Evolutionary conservation across 345 rosid species (phyloP).

Genomic region (Turritis glabra): DNA sequence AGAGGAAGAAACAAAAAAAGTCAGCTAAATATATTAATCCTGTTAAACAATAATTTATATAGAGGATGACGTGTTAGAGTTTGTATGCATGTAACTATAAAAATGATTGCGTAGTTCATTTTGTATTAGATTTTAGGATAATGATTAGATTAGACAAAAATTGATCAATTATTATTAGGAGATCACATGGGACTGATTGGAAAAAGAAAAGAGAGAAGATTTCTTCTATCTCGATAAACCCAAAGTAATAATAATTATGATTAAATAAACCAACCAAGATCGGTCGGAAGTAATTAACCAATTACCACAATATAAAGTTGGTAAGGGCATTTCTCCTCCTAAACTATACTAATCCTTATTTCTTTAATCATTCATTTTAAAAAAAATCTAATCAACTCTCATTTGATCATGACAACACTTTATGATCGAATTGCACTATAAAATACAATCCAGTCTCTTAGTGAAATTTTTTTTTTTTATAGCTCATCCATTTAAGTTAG

Average conservation of each 20-base stretch:
- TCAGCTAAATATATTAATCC: conserved; percentile 24
- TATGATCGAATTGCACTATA: background rate
- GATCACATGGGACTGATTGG: conserved; percentile 27
- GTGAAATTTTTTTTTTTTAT: too few relatives aligned
- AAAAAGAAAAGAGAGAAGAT: conserved; percentile 1
- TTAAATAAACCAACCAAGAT: conserved; percentile 19
- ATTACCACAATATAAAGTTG: conserved; percentile 24
- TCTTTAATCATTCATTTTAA: background rate
- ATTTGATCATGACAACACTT: background rate
- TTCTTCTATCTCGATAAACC: conserved; percentile 2
- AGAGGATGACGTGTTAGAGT: conserved; percentile 21
- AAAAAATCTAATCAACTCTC: background rate
- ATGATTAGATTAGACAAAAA: conserved; percentile 33
- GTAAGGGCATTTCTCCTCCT: conserved; percentile 17
- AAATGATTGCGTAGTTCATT: conserved; percentile 30
- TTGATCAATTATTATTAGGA: conserved; percentile 25
- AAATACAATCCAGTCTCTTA: background rate
- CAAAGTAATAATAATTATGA: conserved; percentile 8
- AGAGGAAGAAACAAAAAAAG: background rate
- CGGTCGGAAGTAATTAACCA: conserved; percentile 14
- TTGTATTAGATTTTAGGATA: conserved; percentile 30
- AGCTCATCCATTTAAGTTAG: too few relatives aligned
- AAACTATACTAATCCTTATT: background rate
- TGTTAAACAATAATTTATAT: conserved; percentile 7
- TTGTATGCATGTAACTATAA: conserved; percentile 34